Evolutionary conservation across 225 moss, liverwort and hornwort genomes (phyloP).

Genomic region (Sphagnum tenellum): DNA sequence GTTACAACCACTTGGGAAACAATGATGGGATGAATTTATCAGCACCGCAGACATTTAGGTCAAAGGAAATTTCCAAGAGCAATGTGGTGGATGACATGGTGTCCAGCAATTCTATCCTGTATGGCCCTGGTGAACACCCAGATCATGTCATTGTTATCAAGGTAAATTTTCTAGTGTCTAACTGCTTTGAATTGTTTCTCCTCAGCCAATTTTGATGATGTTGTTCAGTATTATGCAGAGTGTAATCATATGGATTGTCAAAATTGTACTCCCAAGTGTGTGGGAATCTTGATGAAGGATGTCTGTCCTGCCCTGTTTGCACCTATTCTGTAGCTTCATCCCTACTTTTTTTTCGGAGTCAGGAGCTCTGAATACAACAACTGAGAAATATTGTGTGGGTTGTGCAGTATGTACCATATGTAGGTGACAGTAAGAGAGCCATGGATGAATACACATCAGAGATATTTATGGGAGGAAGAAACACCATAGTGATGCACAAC

Average conservation of each 20-base stretch:
- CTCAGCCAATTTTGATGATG: no score
- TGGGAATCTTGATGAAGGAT: no score
- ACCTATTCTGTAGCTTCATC: no score
- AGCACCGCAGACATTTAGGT: constrained; percentile 88
- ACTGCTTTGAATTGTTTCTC: no score
- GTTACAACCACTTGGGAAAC: constrained; percentile 96
- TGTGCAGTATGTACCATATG: constrained; percentile 93
- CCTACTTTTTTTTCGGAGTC: no score
- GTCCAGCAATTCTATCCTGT: constrained; percentile 84
- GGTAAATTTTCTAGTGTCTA: constrained; percentile 17
- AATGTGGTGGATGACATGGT: constrained; percentile 99
- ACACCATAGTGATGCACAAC: constrained; percentile 92
- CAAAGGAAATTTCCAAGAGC: constrained; percentile 95
- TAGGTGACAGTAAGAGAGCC: constrained; percentile 91
- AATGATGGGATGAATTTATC: constrained; percentile 99
- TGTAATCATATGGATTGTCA: no score
- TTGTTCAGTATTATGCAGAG: no score
- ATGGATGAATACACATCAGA: constrained; percentile 99
- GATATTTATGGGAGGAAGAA: constrained; percentile 98
- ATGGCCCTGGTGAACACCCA: constrained; percentile 89
- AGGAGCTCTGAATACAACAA: no score
- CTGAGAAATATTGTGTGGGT: no score
- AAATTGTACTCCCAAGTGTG: no score
- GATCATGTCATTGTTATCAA: constrained; percentile 97
- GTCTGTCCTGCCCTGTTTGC: no score